Base-by-base conservation (phyloP, 257 asterid genomes). In the Euphrasia confusa region DNA sequence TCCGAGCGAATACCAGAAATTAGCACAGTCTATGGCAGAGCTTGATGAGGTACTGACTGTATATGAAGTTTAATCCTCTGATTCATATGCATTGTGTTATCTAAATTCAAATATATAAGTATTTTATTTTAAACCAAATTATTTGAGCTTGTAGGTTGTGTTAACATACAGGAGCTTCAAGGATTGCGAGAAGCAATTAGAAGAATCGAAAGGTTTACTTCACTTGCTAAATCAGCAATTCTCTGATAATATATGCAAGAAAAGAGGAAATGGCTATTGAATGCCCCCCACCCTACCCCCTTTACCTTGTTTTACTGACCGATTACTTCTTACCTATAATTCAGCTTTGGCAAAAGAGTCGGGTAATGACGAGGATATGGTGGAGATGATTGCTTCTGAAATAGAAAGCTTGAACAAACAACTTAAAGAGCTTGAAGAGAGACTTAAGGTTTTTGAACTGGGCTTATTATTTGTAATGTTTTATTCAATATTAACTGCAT, bases 21-120 rank as follows among this genome's bases (percentile, higher is more conserved):
- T 89, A 73, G 99, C 99, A 14, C 89, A 81, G 78, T 93, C 99
- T 35, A 50, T 93, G 77, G 69, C 99, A 40, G 99, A 93, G 84
- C 96, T 93, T 71, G 93, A 89, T 61, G 97, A 89, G 93, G 99
- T 93, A 45, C 14, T 40, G 39, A 72, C 52, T 66, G 64, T 49
- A 60, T 39, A 63, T 72, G 63, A 40, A 42, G 26, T 68, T 10
- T 45, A 50, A 47, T 30, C n/a, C 47, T 67, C 53, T 60, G n/a
- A 44, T 26, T 69, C 28, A 62, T 45, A 30, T 49, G 54, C 69
- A 69, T 40, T 14, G 26, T 26, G 6, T 42, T 39, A 15, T 61
- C 62, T 63, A 17, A 17, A 24, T 18, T 32, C 59, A 42, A 72
- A 28, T 35, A 21, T 12, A 50, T 60, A 8, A 48, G 35, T 30